Conservation (phyloP, 805 yeast genomes). For the Wickerhamiella galacta region DNA sequence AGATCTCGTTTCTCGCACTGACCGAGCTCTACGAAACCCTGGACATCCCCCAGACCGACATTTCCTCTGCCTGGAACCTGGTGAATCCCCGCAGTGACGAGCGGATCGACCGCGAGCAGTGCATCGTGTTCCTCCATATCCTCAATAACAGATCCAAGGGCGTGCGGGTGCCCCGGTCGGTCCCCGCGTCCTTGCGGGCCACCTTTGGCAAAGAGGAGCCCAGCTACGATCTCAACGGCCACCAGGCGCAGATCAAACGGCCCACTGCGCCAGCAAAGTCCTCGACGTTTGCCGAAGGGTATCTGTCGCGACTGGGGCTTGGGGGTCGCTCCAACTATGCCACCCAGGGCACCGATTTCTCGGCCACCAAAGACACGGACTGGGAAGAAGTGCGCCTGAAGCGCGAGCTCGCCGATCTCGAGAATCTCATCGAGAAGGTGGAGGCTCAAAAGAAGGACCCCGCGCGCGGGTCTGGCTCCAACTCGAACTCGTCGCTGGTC, state of each 20-base stretch:
- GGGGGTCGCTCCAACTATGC: slow-evolving; percentile 17
- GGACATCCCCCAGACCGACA: slow-evolving; percentile 64
- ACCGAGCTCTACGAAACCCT: slow-evolving; percentile 52
- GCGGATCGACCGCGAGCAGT: slow-evolving; percentile 87
- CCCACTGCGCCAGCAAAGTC: slow-evolving; percentile 1
- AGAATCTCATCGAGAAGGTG: slow-evolving; percentile 43
- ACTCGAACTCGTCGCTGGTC: slow-evolving; percentile 24
- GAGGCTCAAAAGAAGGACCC: slow-evolving; percentile 19
- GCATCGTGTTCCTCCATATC: slow-evolving; percentile 75
- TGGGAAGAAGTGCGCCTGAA: slow-evolving; percentile 83
- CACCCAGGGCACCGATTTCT: slow-evolving; percentile 43
- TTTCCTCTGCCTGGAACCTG: slow-evolving; percentile 83
- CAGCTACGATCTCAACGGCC: slow-evolving; percentile 34
- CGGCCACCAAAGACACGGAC: slow-evolving; percentile 47
- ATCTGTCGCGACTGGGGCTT: slow-evolving; percentile 27
- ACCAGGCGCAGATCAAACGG: slow-evolving; percentile 29
- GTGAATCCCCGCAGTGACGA: slow-evolving; percentile 80
- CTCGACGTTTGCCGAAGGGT: slow-evolving; percentile 18
- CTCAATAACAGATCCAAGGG: slow-evolving; percentile 79
- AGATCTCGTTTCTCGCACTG: slow-evolving; percentile 59
- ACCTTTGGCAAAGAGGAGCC: slow-evolving; percentile 79
- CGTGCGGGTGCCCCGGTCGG: slow-evolving; percentile 74
- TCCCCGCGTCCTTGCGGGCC: slow-evolving; percentile 84
- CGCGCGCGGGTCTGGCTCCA: slow-evolving; percentile 13
- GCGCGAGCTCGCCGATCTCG: slow-evolving; percentile 62